Conservation (phyloP, 1,284 basidiomycete species). For the Fomitopsis schrenkii region DNA sequence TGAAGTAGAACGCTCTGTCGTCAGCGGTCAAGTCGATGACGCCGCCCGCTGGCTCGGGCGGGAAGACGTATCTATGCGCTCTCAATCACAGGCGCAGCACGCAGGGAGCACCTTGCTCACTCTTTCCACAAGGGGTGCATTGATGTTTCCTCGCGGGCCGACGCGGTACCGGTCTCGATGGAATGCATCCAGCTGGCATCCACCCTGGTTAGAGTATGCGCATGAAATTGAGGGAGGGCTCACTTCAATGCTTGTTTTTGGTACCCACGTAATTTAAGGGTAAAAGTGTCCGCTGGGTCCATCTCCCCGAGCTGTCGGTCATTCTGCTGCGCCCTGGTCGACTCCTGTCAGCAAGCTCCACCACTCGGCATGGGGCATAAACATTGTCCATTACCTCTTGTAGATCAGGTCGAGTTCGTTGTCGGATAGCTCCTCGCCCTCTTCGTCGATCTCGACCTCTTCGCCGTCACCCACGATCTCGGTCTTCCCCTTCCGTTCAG, state of each 20-base stretch:
- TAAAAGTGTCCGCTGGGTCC: conserved; percentile 80
- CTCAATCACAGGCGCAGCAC: neutral
- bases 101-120: conserved; percentile 41
- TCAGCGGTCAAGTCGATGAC: conserved; percentile 70
- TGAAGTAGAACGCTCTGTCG: conserved; percentile 79
- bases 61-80: conserved; percentile 60
- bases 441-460: conserved; percentile 64
- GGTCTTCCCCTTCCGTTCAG: conserved; percentile 26
- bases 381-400: conserved; percentile 47
- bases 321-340: conserved; percentile 76
- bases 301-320: conserved; percentile 78
- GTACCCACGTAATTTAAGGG: conserved; percentile 79
- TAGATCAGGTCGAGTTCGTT: conserved; percentile 82
- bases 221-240: conserved; percentile 16
- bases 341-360: neutral
- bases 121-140: conserved; percentile 97
- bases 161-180: conserved; percentile 71
- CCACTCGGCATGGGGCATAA: neutral
- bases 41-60: conserved; percentile 47
- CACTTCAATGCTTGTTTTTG: conserved; percentile 90
- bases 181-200: conserved; percentile 84
- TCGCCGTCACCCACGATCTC: conserved; percentile 66
- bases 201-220: neutral
- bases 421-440: conserved; percentile 74
- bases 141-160: conserved; percentile 66